These are phyloP conservation scores for Rubus idaeus DNA, from an alignment of 306 rosid species.

Conservation along the genomic window DNA sequence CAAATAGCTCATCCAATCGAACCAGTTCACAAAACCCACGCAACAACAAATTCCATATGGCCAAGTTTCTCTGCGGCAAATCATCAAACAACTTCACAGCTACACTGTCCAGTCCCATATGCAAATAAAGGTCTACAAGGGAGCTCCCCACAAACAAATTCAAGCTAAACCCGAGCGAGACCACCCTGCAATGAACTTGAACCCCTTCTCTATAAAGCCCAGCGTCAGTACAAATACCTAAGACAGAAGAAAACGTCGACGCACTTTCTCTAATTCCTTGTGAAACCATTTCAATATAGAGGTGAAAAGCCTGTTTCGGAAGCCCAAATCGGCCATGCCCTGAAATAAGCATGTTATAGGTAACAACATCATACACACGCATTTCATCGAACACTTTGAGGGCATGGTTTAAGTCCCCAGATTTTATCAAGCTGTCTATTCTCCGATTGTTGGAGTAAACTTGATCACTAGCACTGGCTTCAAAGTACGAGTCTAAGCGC, in stretches of 20 bases:
- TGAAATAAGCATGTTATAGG: conserved; percentile 69
- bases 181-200: conserved; percentile 73
- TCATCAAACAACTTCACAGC: conserved; percentile 74
- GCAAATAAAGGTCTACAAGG: conserved; percentile 53
- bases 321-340: conserved; percentile 39
- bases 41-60: conserved; percentile 57
- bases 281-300: conserved; percentile 60
- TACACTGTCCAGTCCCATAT: conserved; percentile 31
- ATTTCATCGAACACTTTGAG: conserved; percentile 50
- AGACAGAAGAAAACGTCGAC: conserved; percentile 54
- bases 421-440: conserved; percentile 39
- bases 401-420: conserved; percentile 45
- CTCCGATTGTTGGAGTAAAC: conserved; percentile 52
- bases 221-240: conserved; percentile 45
- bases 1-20: conserved; percentile 32
- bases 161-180: conserved; percentile 50
- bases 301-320: conserved; percentile 39
- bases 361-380: conserved; percentile 59
- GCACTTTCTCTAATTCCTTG: conserved; percentile 52
- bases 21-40: conserved; percentile 62
- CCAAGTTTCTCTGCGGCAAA: conserved; percentile 56
- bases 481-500: conserved; percentile 21
- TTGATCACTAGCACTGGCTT: conserved; percentile 18
- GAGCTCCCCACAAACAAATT: conserved; percentile 63
- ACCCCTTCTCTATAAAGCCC: conserved; percentile 49